Evolutionary conservation across 768 basidiomycete species (phyloP).

Genomic region (Xerocomellus dryophilus): DNA sequence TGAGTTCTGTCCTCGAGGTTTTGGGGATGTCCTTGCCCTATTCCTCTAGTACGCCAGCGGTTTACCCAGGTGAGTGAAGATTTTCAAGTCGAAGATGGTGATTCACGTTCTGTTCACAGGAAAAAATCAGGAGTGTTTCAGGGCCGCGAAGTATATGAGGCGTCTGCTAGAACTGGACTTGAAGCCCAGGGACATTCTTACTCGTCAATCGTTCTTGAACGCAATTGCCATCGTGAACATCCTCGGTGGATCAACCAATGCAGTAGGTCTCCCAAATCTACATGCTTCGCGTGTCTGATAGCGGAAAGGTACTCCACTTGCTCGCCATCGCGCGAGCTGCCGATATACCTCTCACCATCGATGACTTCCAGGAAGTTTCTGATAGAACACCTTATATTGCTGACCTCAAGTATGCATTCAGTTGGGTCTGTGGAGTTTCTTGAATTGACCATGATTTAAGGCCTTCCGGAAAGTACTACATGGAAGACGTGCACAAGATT

Average conservation of each 20-base stretch:
- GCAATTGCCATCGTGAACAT: conserved; percentile 78
- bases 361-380: conserved; percentile 81
- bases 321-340: conserved; percentile 84
- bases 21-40: conserved; percentile 85
- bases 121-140: conserved; percentile 80
- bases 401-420: conserved; percentile 62
- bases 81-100: not conserved
- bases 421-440: not conserved
- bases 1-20: conserved; percentile 81
- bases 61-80: conserved; percentile 52
- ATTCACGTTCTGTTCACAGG: conserved; percentile 38
- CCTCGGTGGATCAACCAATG: conserved; percentile 86
- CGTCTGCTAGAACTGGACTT: conserved; percentile 71
- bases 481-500: conserved; percentile 85
- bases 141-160: conserved; percentile 74
- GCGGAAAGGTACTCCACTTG: conserved; percentile 68
- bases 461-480: conserved; percentile 83
- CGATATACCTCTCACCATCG: conserved; percentile 68
- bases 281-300: conserved; percentile 5
- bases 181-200: conserved; percentile 78
- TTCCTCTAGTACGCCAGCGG: conserved; percentile 70
- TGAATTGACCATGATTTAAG: conserved; percentile 31
- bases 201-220: conserved; percentile 73
- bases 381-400: conserved; percentile 81
- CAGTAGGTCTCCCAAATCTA: conserved; percentile 44